A percentile compares a stretch with the other conserved stretches of the same genome.
Conservation (phyloP, 148 eudicot genomes). For the Rhododendron williamsianum region DNA sequence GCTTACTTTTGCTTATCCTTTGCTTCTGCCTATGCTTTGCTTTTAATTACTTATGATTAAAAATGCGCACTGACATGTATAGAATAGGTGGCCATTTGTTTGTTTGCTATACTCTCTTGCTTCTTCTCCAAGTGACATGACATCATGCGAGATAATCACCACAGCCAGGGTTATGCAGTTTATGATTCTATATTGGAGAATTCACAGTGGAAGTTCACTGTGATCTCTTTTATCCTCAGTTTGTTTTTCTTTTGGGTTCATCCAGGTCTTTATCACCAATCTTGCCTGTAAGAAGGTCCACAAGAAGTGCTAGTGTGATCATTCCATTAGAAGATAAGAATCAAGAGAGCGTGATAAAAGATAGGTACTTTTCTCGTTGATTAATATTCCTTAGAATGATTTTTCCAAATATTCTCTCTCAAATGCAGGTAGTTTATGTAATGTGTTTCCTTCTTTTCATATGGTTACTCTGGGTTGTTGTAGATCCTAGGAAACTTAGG, state of each 20-base stretch:
- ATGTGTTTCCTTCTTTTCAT: background rate
- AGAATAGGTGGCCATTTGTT: background rate
- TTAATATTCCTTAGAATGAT: background rate
- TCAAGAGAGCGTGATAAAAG: constrained; percentile 12
- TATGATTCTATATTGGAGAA: background rate
- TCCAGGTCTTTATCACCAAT: constrained; percentile 37
- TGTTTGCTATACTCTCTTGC: background rate
- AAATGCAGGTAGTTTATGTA: too few species aligned
- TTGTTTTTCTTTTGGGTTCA: constrained; percentile 7
- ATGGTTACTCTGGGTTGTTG: background rate
- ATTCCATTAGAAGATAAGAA: constrained; percentile 17
- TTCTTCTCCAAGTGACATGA: background rate
- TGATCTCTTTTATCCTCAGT: background rate
- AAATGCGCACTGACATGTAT: background rate
- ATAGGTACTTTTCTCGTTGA: constrained; percentile 3
- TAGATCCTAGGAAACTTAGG: background rate
- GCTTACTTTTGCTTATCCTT: background rate
- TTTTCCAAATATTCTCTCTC: background rate
- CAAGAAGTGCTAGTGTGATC: constrained; percentile 22
- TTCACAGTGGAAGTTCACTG: background rate
- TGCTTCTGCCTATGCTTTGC: background rate
- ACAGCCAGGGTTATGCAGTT: background rate
- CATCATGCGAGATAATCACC: background rate
- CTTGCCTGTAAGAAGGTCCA: constrained; percentile 14
- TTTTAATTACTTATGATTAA: background rate